Percentiles rank a stretch among this genome's conserved stretches.
These are phyloP conservation scores for Drechslerella stenobrocha DNA, from an alignment of 2,329 filamentous ascomycete genomes.

Conservation along the genomic window DNA sequence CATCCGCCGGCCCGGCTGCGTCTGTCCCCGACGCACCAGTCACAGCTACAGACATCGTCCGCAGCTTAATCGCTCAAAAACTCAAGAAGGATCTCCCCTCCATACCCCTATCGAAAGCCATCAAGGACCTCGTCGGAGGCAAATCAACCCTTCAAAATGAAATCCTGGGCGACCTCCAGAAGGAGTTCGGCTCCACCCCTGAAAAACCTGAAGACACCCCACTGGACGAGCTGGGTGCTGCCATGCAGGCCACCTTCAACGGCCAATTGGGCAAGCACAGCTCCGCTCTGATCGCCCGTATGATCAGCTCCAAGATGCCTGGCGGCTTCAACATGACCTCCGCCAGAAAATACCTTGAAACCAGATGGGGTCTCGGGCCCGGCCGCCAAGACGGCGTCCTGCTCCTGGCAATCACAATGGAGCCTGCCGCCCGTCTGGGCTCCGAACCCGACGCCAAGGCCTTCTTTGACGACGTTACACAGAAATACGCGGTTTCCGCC, in stretches of 20 bases:
- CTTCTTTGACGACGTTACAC: constrained; percentile 82
- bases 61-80: constrained; percentile 91
- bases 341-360: constrained; percentile 92
- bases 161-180: constrained; percentile 94
- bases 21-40: constrained; percentile 85
- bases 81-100: constrained; percentile 91
- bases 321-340: constrained; percentile 98
- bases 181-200: constrained; percentile 96
- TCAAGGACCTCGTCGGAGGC: constrained; percentile 81
- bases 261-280: constrained; percentile 97
- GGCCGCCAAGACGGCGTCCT: constrained; percentile 91
- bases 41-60: constrained; percentile 83
- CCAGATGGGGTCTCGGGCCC: constrained; percentile 81
- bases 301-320: constrained; percentile 99
- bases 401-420: constrained; percentile 85
- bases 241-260: constrained; percentile 99
- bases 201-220: constrained; percentile 98
- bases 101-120: constrained; percentile 90
- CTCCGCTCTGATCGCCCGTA: constrained; percentile 83
- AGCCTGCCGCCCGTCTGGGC: constrained; percentile 82
- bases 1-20: constrained; percentile 80
- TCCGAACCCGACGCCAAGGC: constrained; percentile 89
- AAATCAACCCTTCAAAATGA: constrained; percentile 84
- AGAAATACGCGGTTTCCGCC: constrained; percentile 83
- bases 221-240: constrained; percentile 87